Base-by-base conservation (phyloP, 106 monocot species). In the Dendrobium catenatum region DNA sequence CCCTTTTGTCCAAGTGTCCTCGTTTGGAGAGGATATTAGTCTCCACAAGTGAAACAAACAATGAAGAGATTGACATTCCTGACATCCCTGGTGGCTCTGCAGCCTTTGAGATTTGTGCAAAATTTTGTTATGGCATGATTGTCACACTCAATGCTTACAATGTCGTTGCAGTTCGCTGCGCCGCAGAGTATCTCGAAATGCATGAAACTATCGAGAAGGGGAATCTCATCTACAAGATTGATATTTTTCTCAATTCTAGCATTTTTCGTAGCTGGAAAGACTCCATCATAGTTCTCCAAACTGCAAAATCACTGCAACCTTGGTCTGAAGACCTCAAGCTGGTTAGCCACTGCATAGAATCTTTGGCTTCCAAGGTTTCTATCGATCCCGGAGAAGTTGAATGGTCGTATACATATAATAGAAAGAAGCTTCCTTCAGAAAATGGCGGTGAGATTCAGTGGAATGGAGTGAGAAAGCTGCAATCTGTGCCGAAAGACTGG, bases 141-240 rank as follows among this genome's bases (percentile, higher is more conserved):
- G 87, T 95, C 56, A 95, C 95, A 17, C 87, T 95, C 76, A 95
- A 95, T 72, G 87, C 92, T 5, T 90, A 89, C 86, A 95, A 95
- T 82, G 92, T 90, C 19, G 83, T 92, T n/a, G 85, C 89, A 2
- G 88, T 88, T 47, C 90, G 88, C 42, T 95, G 90, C 41, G 95
- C 95, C 29, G 90, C 92, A 47, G 92, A 92, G 42, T 92, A 89
- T 70, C 87, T 95, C 0, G 90, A 89, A 56, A 95, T 95, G 95
- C 77, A 88, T 33, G 95, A 95, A 68, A 81, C 73, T 4, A 68
- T 92, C 31, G 92, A 95, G 48, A 95, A 89, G 84, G 90, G 95
- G 11, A 95, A 95, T 76, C 90, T 92, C 27, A 86, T 92, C 33
- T 90, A 90, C 86, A 95, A 95, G 66, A 90, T 95, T 17, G 92